Conservation (phyloP, 1,284 basidiomycete species). For the Cystobasidium sp. region DNA sequence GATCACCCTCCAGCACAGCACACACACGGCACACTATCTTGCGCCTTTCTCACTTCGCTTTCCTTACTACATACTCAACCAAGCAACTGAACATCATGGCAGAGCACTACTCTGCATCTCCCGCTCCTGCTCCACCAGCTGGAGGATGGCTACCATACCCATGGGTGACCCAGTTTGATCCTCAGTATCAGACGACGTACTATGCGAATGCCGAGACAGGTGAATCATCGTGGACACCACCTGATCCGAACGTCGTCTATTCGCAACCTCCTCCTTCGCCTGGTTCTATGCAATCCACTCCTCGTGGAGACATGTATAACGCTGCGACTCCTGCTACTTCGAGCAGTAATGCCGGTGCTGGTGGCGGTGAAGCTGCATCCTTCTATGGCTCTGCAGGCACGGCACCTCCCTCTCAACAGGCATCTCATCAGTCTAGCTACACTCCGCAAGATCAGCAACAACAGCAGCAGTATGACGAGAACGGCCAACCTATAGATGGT, state of each 20-base stretch:
- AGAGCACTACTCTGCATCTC: conserved; percentile 15
- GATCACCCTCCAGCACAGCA: neutral
- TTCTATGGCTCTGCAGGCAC: conserved; percentile 20
- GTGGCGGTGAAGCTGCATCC: conserved; percentile 17
- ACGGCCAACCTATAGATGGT: conserved; percentile 30
- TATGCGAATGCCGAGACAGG: conserved; percentile 57
- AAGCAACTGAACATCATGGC: neutral
- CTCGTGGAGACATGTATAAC: neutral
- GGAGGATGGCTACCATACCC: conserved; percentile 42
- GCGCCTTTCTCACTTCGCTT: neutral
- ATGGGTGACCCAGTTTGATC: conserved; percentile 54
- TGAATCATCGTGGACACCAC: conserved; percentile 26
- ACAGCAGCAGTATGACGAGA: conserved; percentile 25
- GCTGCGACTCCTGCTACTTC: neutral
- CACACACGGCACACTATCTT: conserved; percentile 1
- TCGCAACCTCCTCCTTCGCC: neutral
- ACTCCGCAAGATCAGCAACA: neutral
- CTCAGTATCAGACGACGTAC: conserved; percentile 59
- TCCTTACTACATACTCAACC: neutral
- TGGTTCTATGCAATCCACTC: neutral
- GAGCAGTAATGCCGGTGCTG: neutral
- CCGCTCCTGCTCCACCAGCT: conserved; percentile 16
- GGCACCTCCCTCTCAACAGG: neutral
- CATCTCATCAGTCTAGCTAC: neutral
- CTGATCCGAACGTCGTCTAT: neutral